Evolutionary conservation across 495 filamentous ascomycete species (phyloP).

Genomic region (Cudoniella acicularis): DNA sequence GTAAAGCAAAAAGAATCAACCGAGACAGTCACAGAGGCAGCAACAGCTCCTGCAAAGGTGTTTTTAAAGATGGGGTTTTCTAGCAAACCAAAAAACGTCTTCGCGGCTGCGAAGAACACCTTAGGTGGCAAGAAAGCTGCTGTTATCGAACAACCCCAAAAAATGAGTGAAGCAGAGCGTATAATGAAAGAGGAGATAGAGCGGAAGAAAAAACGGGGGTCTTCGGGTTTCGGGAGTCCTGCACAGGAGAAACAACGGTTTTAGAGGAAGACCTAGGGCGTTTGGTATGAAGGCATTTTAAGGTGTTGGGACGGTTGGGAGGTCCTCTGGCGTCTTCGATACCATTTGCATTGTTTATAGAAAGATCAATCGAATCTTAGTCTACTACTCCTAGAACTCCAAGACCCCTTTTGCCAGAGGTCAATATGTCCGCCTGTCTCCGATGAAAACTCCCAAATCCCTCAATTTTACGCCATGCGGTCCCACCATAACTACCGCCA

Average conservation of each 20-base stretch:
- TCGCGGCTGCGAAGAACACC: constrained; percentile 66
- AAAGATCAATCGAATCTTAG: constrained; percentile 5
- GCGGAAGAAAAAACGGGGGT: constrained; percentile 56
- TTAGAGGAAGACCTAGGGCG: neutral
- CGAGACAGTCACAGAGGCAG: neutral
- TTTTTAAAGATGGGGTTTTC: constrained; percentile 54
- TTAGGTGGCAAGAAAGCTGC: constrained; percentile 58
- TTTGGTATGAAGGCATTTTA: constrained; percentile 3
- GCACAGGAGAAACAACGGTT: constrained; percentile 27
- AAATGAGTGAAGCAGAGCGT: constrained; percentile 84
- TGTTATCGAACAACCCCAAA: constrained; percentile 56
- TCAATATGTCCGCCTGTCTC: neutral
- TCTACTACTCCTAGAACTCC: constrained; percentile 22
- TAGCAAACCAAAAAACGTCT: constrained; percentile 76
- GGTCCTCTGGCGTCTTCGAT: constrained; percentile 21
- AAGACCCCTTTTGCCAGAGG: constrained; percentile 5
- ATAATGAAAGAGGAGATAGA: constrained; percentile 88
- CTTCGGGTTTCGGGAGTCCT: constrained; percentile 28
- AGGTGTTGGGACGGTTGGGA: neutral
- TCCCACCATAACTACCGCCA: neutral
- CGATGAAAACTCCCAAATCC: too few relatives aligned
- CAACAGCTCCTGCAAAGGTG: constrained; percentile 29
- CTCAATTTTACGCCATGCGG: neutral
- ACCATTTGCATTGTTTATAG: constrained; percentile 23
- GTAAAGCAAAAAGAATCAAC: neutral